Base-by-base conservation (phyloP, 2,329 filamentous ascomycete species). In the Coniochaeta sp. region DNA sequence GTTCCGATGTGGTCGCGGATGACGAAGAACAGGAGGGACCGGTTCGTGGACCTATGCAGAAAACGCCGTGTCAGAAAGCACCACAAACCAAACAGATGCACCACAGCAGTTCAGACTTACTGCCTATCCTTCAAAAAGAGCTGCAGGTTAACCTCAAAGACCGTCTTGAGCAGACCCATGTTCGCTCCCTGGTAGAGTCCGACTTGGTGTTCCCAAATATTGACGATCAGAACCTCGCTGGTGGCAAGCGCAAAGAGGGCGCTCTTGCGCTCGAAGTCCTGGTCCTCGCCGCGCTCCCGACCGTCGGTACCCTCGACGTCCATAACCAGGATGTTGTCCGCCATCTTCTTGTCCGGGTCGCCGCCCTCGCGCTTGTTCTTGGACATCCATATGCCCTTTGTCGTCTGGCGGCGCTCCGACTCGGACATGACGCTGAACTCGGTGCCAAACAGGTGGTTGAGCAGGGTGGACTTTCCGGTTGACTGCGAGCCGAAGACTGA, bases 151-250 rank as follows among this genome's bases (percentile, higher is more conserved):
- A 99, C 94, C 73, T 99, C 94, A 62, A 99, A 99, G 4, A 99
- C 94, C 0, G 95, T 99, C 79, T 99, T 99, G 63, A 99, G 76
- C 62, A 99, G 72, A 7, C 94, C 94, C 94, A 99, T 99, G 69
- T 99, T 99, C 61, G 94, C 94, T 52, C 94, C 94, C 72, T 99
- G 92, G 67, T 99, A 99, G 68, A 99, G 71, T 47, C 94, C 94
- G 56, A 99, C 94, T 71, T 99, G 94, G 69, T 96, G 92, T 71
- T 99, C 94, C 94, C 94, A 99, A 59, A 99, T 95, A 67, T 99
- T 99, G 70, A 99, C 87, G 65, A 99, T 95, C 61, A 99, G 78
- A 50, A 99, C 92, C 74, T 99, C 94, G 67, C 92, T 97, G 16
- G 94, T 99, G 48, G 94, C 94, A 63, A 99, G 80, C 49, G 94